phyloP scores from a whole-genome alignment of 352 stramenopile genomes.

The Pythium chondricola region DNA sequence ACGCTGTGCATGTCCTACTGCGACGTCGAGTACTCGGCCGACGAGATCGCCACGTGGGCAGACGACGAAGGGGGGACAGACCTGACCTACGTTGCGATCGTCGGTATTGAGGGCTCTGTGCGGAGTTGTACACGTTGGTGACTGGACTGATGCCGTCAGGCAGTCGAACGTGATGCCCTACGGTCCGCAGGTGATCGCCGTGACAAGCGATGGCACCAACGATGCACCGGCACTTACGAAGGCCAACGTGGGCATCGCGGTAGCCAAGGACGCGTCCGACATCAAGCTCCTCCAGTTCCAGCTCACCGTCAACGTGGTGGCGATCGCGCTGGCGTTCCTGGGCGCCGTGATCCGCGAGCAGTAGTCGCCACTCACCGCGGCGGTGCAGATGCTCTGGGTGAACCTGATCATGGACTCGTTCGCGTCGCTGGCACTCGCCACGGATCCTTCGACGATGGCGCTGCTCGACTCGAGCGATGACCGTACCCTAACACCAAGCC shows the following conservation, averaged over 20 bases:
- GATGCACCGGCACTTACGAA: constrained; percentile 95
- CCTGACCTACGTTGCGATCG: constrained; percentile 83
- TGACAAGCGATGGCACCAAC: constrained; percentile 97
- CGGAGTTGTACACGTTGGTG: constrained; percentile 97
- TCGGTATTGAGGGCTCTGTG: constrained; percentile 93
- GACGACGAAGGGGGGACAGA: constrained; percentile 84
- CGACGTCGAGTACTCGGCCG: constrained; percentile 57
- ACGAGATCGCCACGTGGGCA: constrained; percentile 60
- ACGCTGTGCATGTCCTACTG: constrained; percentile 84
- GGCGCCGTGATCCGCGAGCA: constrained; percentile 71
- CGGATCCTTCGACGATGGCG: constrained; percentile 84
- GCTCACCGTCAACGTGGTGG: constrained; percentile 96
- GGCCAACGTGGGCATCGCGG: constrained; percentile 89
- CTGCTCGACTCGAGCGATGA: constrained; percentile 90
- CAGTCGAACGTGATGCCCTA: constrained; percentile 71
- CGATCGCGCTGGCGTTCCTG: constrained; percentile 90
- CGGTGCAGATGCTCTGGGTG: constrained; percentile 97
- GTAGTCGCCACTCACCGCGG: constrained; percentile 90
- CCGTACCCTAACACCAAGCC: constrained; percentile 91
- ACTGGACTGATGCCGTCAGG: constrained; percentile 91
- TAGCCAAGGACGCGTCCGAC: constrained; percentile 91
- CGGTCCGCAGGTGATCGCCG: constrained; percentile 88
- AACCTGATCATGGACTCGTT: constrained; percentile 99
- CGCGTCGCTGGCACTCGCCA: constrained; percentile 92
- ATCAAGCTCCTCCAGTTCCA: constrained; percentile 99